These are phyloP conservation scores for Microbotryum saponariae DNA, from an alignment of 1,284 basidiomycete genomes.

Conservation along the genomic window DNA sequence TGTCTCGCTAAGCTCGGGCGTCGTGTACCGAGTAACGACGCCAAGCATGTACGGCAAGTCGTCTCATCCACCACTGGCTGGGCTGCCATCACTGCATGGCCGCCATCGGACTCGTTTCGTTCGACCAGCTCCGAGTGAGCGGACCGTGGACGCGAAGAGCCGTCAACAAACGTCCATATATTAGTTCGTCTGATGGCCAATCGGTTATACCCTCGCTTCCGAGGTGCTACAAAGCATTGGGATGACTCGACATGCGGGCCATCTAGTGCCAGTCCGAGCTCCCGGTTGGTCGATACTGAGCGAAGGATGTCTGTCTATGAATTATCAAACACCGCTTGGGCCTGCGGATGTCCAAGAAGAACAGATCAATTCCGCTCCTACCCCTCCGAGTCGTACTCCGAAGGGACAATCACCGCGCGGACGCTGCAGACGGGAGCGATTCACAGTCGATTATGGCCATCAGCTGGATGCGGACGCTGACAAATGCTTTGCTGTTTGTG, in stretches of 20 bases:
- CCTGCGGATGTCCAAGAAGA: conserved; percentile 28
- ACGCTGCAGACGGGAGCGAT: conserved; percentile 2
- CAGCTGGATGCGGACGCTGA: background rate
- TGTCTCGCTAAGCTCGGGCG: no score
- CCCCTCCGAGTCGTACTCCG: no score
- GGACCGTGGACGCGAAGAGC: conserved; percentile 9
- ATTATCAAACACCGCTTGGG: conserved; percentile 24
- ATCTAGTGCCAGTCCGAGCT: no score
- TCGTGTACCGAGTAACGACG: conserved; percentile 40
- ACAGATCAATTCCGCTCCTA: no score
- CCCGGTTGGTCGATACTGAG: background rate
- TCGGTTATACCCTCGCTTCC: conserved; percentile 13
- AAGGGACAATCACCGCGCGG: background rate
- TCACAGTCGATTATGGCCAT: conserved; percentile 4
- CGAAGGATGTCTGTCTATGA: conserved; percentile 24
- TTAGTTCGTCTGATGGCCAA: conserved; percentile 19
- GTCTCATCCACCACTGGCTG: conserved; percentile 61
- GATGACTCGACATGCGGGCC: background rate
- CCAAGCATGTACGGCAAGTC: conserved; percentile 65
- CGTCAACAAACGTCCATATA: background rate
- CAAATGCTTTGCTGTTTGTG: conserved; percentile 14
- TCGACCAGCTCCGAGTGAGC: conserved; percentile 52
- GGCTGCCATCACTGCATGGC: conserved; percentile 48
- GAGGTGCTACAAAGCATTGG: conserved; percentile 14
- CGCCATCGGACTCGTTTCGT: conserved; percentile 51